Conservation (phyloP, 345 rosid species). For the Dovyalis caffra region DNA sequence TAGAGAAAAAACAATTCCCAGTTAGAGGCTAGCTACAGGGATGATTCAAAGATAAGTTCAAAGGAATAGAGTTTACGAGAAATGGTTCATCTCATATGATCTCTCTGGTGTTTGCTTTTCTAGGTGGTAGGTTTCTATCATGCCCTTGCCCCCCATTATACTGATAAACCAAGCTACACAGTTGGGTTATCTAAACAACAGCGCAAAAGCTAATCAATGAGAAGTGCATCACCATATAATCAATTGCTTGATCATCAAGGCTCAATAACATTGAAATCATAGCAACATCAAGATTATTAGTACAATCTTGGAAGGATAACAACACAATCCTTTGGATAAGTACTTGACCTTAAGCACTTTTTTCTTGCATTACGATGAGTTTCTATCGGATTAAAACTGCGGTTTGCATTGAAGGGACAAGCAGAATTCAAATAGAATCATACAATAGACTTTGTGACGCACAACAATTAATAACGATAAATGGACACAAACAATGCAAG, state of each 20-base stretch:
- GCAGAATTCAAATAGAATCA: conserved; percentile 6
- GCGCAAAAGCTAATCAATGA: conserved; percentile 15
- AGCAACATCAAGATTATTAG: background rate
- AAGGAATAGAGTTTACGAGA: conserved; percentile 4
- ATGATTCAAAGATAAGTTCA: conserved; percentile 2
- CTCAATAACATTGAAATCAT: conserved; percentile 9
- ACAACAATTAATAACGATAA: conserved; percentile 15
- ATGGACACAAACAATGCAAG: conserved; percentile 18
- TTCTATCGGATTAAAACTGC: conserved; percentile 15
- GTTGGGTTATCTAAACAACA: background rate
- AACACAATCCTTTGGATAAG: background rate
- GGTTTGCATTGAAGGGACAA: conserved; percentile 8
- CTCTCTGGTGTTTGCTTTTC: conserved; percentile 6
- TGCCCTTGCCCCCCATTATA: background rate
- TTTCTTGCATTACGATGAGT: background rate
- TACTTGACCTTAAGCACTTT: background rate
- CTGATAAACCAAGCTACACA: background rate
- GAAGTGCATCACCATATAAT: conserved; percentile 17
- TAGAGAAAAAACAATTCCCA: background rate
- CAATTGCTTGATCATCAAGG: conserved; percentile 20
- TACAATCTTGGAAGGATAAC: background rate
- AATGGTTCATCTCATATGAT: background rate
- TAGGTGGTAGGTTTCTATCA: conserved; percentile 2
- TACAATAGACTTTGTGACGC: conserved; percentile 1
- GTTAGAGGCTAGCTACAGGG: background rate